phyloP scores from a whole-genome alignment of 2,329 filamentous ascomycete genomes.

The Bertia moriformis region DNA sequence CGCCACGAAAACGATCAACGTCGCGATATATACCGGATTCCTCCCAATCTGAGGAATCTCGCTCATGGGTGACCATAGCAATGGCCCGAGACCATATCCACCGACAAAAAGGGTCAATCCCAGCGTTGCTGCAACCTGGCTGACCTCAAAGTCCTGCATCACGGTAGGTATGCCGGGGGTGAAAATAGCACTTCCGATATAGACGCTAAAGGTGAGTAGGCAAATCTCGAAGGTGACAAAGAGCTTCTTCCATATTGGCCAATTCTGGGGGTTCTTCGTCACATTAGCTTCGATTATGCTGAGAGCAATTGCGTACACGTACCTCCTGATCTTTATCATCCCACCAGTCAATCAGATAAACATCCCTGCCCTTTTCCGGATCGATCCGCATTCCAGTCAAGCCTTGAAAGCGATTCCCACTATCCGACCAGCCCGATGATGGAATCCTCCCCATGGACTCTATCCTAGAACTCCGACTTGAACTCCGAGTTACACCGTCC shows the following conservation, averaged over 20 bases:
- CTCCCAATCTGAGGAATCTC: conserved; percentile 55
- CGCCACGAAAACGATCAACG: conserved; percentile 55
- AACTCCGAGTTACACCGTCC: too few species aligned
- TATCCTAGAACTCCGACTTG: background rate
- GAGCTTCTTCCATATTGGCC: conserved; percentile 25
- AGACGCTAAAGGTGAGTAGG: conserved; percentile 44
- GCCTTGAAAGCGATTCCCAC: conserved; percentile 14
- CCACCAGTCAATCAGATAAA: conserved; percentile 33
- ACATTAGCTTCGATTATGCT: conserved; percentile 41
- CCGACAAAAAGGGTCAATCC: conserved; percentile 49
- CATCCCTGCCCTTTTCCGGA: conserved; percentile 33
- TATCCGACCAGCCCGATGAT: conserved; percentile 6
- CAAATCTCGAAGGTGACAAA: conserved; percentile 29
- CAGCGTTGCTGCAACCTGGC: conserved; percentile 32
- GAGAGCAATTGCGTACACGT: too few species aligned
- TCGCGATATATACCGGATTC: conserved; percentile 52
- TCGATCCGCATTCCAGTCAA: conserved; percentile 26
- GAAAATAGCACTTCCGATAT: conserved; percentile 31
- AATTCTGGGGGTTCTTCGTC: conserved; percentile 38
- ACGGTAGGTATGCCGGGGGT: conserved; percentile 29
- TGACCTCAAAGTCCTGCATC: conserved; percentile 34
- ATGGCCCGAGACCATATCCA: conserved; percentile 47
- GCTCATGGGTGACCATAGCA: conserved; percentile 50
- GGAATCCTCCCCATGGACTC: conserved; percentile 4
- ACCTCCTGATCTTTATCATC: conserved; percentile 28